A percentile compares a stretch with the other conserved stretches of the same genome.
Conservation (phyloP, 352 stramenopile genomes). For the Phytopythium oedochilum region DNA sequence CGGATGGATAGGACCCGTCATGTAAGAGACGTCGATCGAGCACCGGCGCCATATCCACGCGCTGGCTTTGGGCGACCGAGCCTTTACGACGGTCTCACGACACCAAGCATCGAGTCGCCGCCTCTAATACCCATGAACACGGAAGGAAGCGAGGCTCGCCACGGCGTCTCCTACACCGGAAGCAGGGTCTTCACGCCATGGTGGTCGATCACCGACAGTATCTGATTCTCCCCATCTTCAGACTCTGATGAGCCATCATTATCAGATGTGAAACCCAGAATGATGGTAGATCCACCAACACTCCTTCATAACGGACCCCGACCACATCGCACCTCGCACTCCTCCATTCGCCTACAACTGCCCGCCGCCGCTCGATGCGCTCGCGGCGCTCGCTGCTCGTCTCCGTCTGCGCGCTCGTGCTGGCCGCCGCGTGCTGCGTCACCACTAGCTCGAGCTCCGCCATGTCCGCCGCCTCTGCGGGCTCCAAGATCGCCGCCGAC, state of each 20-base stretch:
- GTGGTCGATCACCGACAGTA: no score
- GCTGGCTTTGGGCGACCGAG: no score
- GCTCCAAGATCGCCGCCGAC: constrained; percentile 25
- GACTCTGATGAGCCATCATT: not conserved
- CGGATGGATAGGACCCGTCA: no score
- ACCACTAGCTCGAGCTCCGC: not conserved
- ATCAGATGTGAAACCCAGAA: not conserved
- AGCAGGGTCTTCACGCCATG: no score
- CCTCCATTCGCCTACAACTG: no score
- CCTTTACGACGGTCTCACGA: no score
- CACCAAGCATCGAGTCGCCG: no score
- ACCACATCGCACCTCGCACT: not conserved
- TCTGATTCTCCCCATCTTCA: not conserved
- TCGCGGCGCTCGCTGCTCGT: not conserved
- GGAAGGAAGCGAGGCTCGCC: no score
- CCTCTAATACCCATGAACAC: no score
- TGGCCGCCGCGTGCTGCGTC: not conserved
- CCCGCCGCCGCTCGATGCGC: not conserved
- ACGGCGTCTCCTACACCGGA: no score
- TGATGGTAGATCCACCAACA: not conserved
- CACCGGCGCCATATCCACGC: no score
- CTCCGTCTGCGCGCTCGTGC: not conserved
- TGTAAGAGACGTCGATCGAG: no score
- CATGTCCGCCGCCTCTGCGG: not conserved
- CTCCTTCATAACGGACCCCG: not conserved